Conservation (phyloP, 2,329 filamentous ascomycete genomes). For the Colletotrichum coccodes region DNA sequence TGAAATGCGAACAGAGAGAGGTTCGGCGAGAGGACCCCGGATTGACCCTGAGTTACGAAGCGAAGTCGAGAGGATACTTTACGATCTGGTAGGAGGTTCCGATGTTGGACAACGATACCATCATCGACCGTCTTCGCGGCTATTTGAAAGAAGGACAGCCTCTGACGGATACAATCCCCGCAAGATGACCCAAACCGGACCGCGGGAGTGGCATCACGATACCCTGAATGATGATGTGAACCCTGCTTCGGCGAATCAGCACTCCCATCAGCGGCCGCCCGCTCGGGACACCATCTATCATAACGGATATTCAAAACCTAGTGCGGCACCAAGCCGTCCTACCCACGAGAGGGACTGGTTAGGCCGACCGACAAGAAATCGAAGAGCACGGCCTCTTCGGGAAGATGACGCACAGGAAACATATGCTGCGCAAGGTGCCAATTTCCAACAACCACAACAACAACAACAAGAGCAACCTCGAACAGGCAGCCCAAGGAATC, state of each 20-base stretch:
- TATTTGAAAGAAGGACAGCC: not conserved
- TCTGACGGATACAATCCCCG: not conserved
- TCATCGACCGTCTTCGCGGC: not conserved
- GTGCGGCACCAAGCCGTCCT: not conserved
- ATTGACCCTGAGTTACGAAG: not conserved
- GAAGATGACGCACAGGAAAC: not conserved
- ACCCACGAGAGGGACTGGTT: not conserved
- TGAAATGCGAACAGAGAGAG: not conserved
- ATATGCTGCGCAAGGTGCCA: not conserved
- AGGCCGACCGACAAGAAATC: not conserved
- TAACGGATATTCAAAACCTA: not conserved
- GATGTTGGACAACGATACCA: not conserved
- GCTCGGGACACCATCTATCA: not conserved
- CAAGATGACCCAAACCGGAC: too few species aligned
- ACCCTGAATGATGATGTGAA: not conserved
- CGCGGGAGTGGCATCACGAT: not conserved
- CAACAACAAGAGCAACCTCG: not conserved
- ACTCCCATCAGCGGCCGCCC: not conserved
- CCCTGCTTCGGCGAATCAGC: not conserved
- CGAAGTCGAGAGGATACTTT: not conserved
- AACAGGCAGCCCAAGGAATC: not conserved
- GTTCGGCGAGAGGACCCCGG: not conserved
- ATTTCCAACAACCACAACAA: not conserved
- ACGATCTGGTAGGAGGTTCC: not conserved
- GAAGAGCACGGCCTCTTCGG: not conserved